A percentile compares a stretch with the other conserved stretches of the same genome.
These are phyloP conservation scores for Cyberlindnera subsufficiens DNA, from an alignment of 805 yeast genomes.

Conservation along the genomic window DNA sequence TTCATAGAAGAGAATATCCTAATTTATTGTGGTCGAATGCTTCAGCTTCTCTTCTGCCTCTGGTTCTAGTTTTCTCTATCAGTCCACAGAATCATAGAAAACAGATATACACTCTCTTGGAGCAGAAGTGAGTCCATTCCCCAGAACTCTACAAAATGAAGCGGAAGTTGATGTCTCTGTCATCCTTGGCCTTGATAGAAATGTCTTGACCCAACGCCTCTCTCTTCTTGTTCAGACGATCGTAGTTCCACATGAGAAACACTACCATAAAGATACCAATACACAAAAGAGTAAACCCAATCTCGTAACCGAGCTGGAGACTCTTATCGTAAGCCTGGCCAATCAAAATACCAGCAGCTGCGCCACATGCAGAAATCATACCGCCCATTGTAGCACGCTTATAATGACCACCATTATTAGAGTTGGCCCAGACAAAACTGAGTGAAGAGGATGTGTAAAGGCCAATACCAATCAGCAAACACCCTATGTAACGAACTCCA, in stretches of 20 bases:
- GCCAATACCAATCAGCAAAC: constrained; percentile 32
- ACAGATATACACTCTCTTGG: too few species aligned
- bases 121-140: too few species aligned
- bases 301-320: constrained; percentile 28
- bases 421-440: constrained; percentile 35
- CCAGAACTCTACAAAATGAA: background rate
- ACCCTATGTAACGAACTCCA: constrained; percentile 34
- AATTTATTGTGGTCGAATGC: too few species aligned
- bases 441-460: constrained; percentile 34
- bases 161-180: constrained; percentile 15
- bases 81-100: too few species aligned
- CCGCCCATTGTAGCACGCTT: constrained; percentile 35
- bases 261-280: constrained; percentile 16
- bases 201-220: constrained; percentile 6
- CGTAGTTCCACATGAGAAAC: constrained; percentile 14
- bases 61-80: too few species aligned
- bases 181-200: constrained; percentile 15
- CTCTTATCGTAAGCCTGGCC: constrained; percentile 30
- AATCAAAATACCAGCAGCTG: constrained; percentile 31
- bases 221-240: constrained; percentile 14
- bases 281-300: constrained; percentile 17
- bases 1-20: too few species aligned
- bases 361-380: constrained; percentile 29
- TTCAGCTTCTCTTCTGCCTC: too few species aligned
- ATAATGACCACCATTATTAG: constrained; percentile 33